Percentiles rank a stretch among this genome's conserved stretches.
Conservation (phyloP, 148 eudicot genomes). For the Silene uniflora region DNA sequence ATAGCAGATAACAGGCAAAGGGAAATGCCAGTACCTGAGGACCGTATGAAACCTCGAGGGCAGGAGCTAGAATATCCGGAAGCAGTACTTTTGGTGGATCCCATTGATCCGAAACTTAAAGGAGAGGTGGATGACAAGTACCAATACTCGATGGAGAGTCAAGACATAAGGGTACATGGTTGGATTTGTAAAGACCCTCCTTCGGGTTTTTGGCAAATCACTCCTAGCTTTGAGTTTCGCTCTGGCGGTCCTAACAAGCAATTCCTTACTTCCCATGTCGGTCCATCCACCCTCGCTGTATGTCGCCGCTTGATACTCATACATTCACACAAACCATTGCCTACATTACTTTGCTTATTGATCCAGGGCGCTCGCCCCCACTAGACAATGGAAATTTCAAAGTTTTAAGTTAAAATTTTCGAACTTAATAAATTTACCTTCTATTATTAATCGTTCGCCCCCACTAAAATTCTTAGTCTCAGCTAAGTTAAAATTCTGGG, state of each 20-base stretch:
- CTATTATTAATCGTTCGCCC: too few species aligned
- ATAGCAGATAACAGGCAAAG: conserved; percentile 43
- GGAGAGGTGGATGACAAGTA: conserved; percentile 89
- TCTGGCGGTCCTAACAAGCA: conserved; percentile 73
- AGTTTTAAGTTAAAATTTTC: too few species aligned
- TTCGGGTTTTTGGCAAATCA: conserved; percentile 77
- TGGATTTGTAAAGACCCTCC: conserved; percentile 49
- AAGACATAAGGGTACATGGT: conserved; percentile 64
- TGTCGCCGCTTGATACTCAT: conserved; percentile 3
- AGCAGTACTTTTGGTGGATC: conserved; percentile 42
- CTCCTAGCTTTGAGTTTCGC: conserved; percentile 73
- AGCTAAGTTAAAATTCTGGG: too few species aligned
- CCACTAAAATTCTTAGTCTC: too few species aligned
- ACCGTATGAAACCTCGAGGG: conserved; percentile 36
- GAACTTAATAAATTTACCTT: too few species aligned
- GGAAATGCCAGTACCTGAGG: conserved; percentile 53
- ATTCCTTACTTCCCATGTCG: conserved; percentile 78
- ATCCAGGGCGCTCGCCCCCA: too few species aligned
- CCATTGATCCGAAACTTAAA: conserved; percentile 34
- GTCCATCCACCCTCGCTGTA: conserved; percentile 67
- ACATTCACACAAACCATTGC: neutral
- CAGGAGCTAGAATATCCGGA: conserved; percentile 42
- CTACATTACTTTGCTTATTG: too few species aligned
- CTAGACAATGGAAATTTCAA: too few species aligned
- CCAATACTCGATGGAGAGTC: conserved; percentile 62